Evolutionary conservation across 2,329 filamentous ascomycete genomes (phyloP), one percentile per base, ranked within the genome.

Genomic region (Diaporthe amygdali): DNA sequence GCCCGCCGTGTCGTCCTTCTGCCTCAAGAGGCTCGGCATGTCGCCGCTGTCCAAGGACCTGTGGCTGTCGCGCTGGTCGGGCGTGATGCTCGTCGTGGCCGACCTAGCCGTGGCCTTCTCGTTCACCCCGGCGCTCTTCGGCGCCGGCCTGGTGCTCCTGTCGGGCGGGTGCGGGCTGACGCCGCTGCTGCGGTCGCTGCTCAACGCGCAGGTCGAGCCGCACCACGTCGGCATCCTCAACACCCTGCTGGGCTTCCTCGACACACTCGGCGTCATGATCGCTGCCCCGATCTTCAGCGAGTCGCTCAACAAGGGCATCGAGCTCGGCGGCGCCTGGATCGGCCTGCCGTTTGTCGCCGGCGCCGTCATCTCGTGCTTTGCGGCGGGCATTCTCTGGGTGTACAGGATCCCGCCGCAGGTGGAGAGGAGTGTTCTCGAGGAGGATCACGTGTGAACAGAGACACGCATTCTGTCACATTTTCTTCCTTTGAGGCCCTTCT

Each of bases 151-250:
- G 37, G 76, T 86, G 27, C 77, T 86, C 17, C 81, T 83, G 15
- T 83, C 83, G 5, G 72, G 87, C 1, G 87, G 88, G 0, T 74
- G 75, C 17, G 87, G 87, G 7, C 82, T 85, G 55, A 66, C 75
- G 0, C 75, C 84, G 0, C 75, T 88, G 1, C 76, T 86, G 22
- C 82, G 88, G 41, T 86, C 84, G 3, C 77, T 90, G 8, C 76
- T 89, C n/a, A 89, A 86, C 54, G 82, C 83, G 12, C 76, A 90
- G 14, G 85, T 90, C 15, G 86, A 88, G 74, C 82, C 84, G 27
- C 84, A 88, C 71, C 85, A 88, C 5, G 81, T 89, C 15, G 88
- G 86, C 27, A 84, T 85, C 0, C 79, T 89, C 30, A 90, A 89
- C 76, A 86, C 85, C 5, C 79, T 87, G 5, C 80, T 90, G 12